phyloP scores from a whole-genome alignment of 805 yeast genomes.

The Schwanniomyces polymorphus region DNA sequence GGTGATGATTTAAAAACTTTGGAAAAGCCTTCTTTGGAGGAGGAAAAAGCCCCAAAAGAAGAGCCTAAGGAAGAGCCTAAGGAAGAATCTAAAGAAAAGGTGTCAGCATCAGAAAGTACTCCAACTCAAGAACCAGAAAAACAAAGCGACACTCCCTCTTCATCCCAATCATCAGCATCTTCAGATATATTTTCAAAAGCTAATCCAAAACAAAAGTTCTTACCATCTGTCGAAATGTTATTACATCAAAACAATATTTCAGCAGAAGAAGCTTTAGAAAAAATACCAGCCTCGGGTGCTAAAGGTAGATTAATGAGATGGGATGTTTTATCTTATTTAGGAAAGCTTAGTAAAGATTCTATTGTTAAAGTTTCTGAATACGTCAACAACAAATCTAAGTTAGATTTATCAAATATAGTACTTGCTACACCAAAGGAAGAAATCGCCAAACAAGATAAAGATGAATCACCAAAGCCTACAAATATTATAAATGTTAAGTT shows the following conservation, averaged over 20 bases:
- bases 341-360: conserved; percentile 61
- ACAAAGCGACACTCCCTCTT: neutral
- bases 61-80: conserved; percentile 12
- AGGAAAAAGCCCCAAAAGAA: conserved; percentile 17
- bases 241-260: conserved; percentile 64
- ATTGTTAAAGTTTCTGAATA: conserved; percentile 54
- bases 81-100: conserved; percentile 7
- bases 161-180: conserved; percentile 8
- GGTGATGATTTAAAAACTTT: conserved; percentile 76
- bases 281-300: conserved; percentile 85
- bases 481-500: conserved; percentile 26
- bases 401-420: conserved; percentile 73
- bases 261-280: conserved; percentile 63
- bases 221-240: conserved; percentile 77
- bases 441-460: conserved; percentile 8
- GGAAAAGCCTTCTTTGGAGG: conserved; percentile 53
- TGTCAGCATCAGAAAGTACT: conserved; percentile 14
- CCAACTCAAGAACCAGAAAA: conserved; percentile 11
- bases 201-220: conserved; percentile 62
- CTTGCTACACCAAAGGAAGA: conserved; percentile 31
- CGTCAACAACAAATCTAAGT: conserved; percentile 54
- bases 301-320: conserved; percentile 87
- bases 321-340: conserved; percentile 83
- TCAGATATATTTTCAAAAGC: conserved; percentile 41
- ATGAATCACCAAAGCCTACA: conserved; percentile 26